These are phyloP conservation scores for Holtermannia corniformis DNA, from an alignment of 768 basidiomycete species.

Conservation along the genomic window DNA sequence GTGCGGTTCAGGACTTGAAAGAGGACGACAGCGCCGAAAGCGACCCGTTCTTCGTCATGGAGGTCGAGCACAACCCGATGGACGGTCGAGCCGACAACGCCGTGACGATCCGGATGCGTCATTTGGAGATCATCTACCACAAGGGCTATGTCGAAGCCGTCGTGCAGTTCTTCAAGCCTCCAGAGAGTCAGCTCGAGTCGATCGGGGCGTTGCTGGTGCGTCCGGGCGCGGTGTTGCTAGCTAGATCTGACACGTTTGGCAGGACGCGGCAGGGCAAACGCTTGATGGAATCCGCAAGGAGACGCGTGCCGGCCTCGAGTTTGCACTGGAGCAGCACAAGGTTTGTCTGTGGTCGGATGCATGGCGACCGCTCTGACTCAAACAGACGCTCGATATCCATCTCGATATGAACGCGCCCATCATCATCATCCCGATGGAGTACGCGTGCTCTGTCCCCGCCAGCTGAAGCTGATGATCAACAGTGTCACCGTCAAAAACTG, in stretches of 20 bases:
- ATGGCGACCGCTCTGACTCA: neutral
- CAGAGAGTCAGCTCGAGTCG: conserved; percentile 86
- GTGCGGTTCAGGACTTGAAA: conserved; percentile 12
- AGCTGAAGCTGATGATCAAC: too few relatives aligned
- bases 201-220: conserved; percentile 78
- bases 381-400: conserved; percentile 78
- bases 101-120: conserved; percentile 76
- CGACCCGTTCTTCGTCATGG: conserved; percentile 71
- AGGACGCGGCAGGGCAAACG: conserved; percentile 87
- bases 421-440: conserved; percentile 95
- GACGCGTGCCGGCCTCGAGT: conserved; percentile 86
- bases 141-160: conserved; percentile 86
- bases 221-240: conserved; percentile 28
- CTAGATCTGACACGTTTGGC: neutral
- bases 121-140: conserved; percentile 96
- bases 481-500: conserved; percentile 69
- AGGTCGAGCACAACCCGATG: conserved; percentile 83
- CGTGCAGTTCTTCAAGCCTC: conserved; percentile 83
- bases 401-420: conserved; percentile 95
- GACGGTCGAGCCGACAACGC: conserved; percentile 86
- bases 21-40: conserved; percentile 25
- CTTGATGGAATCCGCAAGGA: conserved; percentile 88
- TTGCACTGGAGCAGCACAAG: conserved; percentile 83
- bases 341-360: conserved; percentile 1
- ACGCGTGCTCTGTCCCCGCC: conserved; percentile 15